phyloP scores from a whole-genome alignment of 2,329 filamentous ascomycete species.

The Ophiobolus disseminans region DNA sequence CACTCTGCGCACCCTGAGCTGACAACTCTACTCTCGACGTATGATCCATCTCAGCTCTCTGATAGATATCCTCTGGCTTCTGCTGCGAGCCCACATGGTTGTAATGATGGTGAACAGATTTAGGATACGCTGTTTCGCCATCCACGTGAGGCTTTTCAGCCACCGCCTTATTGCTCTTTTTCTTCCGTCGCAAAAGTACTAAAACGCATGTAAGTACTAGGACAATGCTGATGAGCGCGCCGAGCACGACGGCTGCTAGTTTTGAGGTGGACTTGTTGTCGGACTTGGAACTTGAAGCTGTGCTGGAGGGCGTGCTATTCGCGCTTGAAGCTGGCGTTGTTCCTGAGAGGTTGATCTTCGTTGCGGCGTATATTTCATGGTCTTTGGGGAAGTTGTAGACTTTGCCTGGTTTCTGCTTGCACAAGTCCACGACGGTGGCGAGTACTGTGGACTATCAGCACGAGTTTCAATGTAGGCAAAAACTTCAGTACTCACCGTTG shows the following conservation, averaged over 20 bases:
- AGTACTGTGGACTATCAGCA: slow-evolving; percentile 14
- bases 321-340: neutral
- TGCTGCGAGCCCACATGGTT: no score
- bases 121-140: neutral
- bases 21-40: no score
- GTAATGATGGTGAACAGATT: no score
- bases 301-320: neutral
- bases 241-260: slow-evolving; percentile 26
- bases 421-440: slow-evolving; percentile 20
- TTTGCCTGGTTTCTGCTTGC: slow-evolving; percentile 25
- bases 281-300: slow-evolving; percentile 5
- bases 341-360: slow-evolving; percentile 18
- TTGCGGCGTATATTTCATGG: slow-evolving; percentile 22
- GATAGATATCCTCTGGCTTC: no score
- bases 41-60: no score
- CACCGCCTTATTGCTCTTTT: slow-evolving; percentile 12
- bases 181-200: slow-evolving; percentile 17
- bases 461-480: neutral
- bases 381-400: slow-evolving; percentile 15
- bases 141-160: neutral
- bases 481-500: slow-evolving; percentile 17
- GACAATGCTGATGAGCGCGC: slow-evolving; percentile 19
- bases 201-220: slow-evolving; percentile 20
- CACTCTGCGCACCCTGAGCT: no score
- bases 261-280: neutral